Conservation (phyloP, 2,329 filamentous ascomycete species). For the Bipolaris oryzae region DNA sequence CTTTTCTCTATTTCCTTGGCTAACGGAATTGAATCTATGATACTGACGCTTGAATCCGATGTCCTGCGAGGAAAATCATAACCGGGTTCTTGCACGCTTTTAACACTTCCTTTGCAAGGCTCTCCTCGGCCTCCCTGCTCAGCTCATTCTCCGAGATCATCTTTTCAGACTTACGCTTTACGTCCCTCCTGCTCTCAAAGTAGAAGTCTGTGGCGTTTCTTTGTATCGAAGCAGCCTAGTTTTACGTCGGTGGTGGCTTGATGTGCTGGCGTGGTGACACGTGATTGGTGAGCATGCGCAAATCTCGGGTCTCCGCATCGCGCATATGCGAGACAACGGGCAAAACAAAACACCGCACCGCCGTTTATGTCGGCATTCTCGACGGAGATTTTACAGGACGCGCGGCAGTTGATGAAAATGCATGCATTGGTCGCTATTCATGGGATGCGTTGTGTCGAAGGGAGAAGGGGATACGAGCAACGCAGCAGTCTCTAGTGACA, state of each 20-base stretch:
- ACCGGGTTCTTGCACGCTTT: background rate
- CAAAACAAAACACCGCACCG: background rate
- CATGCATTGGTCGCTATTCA: background rate
- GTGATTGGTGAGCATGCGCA: background rate
- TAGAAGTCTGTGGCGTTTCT: background rate
- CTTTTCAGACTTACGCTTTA: background rate
- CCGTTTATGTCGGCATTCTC: background rate
- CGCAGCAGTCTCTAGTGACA: background rate
- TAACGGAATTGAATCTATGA: no score
- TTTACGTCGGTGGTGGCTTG: background rate
- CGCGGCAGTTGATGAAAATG: background rate
- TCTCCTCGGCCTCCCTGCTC: background rate
- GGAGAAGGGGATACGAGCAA: background rate
- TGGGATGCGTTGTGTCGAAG: background rate
- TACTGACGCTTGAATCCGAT: no score
- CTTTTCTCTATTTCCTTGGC: background rate
- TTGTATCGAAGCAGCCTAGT: background rate
- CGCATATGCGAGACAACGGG: background rate
- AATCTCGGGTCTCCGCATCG: conserved; percentile 5
- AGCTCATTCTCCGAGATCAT: conserved; percentile 1
- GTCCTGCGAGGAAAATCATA: background rate
- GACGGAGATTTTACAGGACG: background rate
- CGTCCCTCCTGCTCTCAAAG: background rate
- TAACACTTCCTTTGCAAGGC: background rate
- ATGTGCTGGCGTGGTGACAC: background rate